A percentile compares a stretch with the other conserved stretches of the same genome.
phyloP scores from a whole-genome alignment of 306 rosid genomes.

The Sicyos edulis region DNA sequence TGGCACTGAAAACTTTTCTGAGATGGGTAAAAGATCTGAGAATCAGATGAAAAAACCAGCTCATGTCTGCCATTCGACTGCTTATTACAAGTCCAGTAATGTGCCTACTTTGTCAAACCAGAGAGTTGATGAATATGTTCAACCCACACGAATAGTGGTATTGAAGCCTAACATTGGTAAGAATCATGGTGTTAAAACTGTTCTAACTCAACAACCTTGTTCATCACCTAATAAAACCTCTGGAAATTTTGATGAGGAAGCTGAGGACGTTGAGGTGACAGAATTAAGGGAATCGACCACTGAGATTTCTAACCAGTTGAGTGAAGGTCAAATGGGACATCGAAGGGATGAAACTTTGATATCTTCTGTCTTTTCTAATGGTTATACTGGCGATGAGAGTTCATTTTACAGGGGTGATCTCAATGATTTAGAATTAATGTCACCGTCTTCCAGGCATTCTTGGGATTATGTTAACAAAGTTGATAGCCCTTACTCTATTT shows the following conservation, averaged over 20 bases:
- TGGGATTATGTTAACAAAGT: conserved; percentile 62
- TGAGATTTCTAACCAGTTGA: conserved; percentile 47
- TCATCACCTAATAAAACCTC: conserved; percentile 44
- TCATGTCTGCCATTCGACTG: conserved; percentile 37
- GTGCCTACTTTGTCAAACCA: conserved; percentile 33
- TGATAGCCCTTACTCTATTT: conserved; percentile 61
- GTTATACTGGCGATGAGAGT: conserved; percentile 76
- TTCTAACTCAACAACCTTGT: conserved; percentile 50
- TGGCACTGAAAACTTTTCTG: conserved; percentile 35
- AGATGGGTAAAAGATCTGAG: conserved; percentile 40
- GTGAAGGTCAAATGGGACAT: conserved; percentile 46
- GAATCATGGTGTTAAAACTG: conserved; percentile 42
- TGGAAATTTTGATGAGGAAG: conserved; percentile 37
- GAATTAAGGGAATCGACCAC: conserved; percentile 47
- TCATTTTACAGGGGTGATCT: conserved; percentile 64
- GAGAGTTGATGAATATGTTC: conserved; percentile 54
- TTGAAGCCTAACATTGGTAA: conserved; percentile 76
- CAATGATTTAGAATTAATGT: conserved; percentile 66
- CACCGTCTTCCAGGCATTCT: conserved; percentile 72
- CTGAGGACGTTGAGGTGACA: conserved; percentile 39
- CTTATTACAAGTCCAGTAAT: conserved; percentile 38
- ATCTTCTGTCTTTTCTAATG: conserved; percentile 67
- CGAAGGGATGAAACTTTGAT: conserved; percentile 49
- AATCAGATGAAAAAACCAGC: conserved; percentile 36
- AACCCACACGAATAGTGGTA: conserved; percentile 77